Conservation (phyloP, 371 early-diverging fungal genomes). For the Mucor mucedo region DNA sequence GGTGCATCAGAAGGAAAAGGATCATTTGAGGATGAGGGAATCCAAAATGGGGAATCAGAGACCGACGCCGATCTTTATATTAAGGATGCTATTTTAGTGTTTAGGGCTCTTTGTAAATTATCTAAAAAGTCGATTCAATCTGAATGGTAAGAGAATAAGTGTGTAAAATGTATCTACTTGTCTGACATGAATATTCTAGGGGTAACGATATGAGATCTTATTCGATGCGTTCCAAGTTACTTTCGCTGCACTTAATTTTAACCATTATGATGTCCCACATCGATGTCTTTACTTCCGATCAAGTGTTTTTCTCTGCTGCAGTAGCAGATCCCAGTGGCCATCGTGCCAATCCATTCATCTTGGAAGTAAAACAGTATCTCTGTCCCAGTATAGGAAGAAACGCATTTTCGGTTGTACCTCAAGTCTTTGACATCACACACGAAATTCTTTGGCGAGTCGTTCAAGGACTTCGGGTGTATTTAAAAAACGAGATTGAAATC, state of each 20-base stretch:
- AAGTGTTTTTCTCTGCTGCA: slow-evolving; percentile 41
- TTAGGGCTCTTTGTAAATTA: slow-evolving; percentile 93
- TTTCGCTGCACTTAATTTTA: slow-evolving; percentile 66
- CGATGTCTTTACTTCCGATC: slow-evolving; percentile 58
- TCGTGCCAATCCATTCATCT: slow-evolving; percentile 65
- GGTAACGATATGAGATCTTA: slow-evolving; percentile 58
- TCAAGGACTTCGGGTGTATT: slow-evolving; percentile 65
- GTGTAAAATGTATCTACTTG: background rate
- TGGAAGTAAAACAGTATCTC: slow-evolving; percentile 84
- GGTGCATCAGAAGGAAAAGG: slow-evolving; percentile 30
- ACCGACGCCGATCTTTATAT: slow-evolving; percentile 56
- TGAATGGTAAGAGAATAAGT: slow-evolving; percentile 44
- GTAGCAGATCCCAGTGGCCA: slow-evolving; percentile 28
- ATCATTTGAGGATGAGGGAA: slow-evolving; percentile 40
- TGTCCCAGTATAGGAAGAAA: slow-evolving; percentile 83
- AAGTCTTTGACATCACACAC: slow-evolving; percentile 83
- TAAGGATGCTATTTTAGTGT: slow-evolving; percentile 86
- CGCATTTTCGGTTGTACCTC: slow-evolving; percentile 75
- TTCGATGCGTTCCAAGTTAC: slow-evolving; percentile 67
- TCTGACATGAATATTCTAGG: slow-evolving; percentile 25
- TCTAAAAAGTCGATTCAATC: slow-evolving; percentile 72
- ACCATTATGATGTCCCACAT: slow-evolving; percentile 62
- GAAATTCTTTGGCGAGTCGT: slow-evolving; percentile 83
- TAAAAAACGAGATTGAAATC: slow-evolving; percentile 82
- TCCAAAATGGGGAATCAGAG: slow-evolving; percentile 31